A percentile compares a stretch with the other conserved stretches of the same genome.
phyloP scores from a whole-genome alignment of 1,284 basidiomycete species.

The Apiotrichum brassicae region DNA sequence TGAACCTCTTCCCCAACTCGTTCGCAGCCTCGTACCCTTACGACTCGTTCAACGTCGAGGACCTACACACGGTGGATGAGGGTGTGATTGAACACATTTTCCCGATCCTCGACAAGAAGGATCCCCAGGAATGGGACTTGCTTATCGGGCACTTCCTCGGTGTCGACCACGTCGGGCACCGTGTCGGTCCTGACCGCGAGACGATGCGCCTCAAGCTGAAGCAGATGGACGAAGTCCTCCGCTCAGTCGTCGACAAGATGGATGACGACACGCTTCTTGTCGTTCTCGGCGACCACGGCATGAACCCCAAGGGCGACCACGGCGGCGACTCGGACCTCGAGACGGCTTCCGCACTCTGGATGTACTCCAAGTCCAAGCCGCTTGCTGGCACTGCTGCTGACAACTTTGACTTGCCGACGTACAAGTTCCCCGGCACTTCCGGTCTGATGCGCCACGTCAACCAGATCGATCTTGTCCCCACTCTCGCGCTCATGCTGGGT shows the following conservation, averaged over 20 bases:
- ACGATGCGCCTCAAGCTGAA: conserved; percentile 76
- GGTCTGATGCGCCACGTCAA: conserved; percentile 63
- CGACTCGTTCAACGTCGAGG: conserved; percentile 98
- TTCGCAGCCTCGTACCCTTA: conserved; percentile 75
- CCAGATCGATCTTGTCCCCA: conserved; percentile 92
- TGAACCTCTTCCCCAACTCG: conserved; percentile 71
- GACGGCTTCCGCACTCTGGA: conserved; percentile 79
- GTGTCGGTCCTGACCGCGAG: conserved; percentile 81
- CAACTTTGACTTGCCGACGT: conserved; percentile 46
- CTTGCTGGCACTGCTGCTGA: conserved; percentile 43
- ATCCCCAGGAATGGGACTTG: conserved; percentile 59
- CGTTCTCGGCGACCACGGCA: conserved; percentile 93
- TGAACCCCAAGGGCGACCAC: conserved; percentile 92
- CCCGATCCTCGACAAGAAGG: conserved; percentile 60
- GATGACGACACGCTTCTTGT: conserved; percentile 83
- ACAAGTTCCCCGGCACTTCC: conserved; percentile 59
- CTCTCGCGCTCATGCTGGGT: conserved; percentile 83
- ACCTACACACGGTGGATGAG: conserved; percentile 89
- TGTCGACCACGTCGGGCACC: conserved; percentile 93
- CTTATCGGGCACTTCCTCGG: conserved; percentile 93
- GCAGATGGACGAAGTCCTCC: conserved; percentile 80
- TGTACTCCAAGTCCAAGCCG: conserved; percentile 62
- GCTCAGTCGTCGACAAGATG: conserved; percentile 57
- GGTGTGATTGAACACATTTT: conserved; percentile 81
- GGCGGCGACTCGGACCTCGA: conserved; percentile 87